Base-by-base conservation (phyloP, 1,284 basidiomycete genomes). In the Prillingera fragicola region DNA sequence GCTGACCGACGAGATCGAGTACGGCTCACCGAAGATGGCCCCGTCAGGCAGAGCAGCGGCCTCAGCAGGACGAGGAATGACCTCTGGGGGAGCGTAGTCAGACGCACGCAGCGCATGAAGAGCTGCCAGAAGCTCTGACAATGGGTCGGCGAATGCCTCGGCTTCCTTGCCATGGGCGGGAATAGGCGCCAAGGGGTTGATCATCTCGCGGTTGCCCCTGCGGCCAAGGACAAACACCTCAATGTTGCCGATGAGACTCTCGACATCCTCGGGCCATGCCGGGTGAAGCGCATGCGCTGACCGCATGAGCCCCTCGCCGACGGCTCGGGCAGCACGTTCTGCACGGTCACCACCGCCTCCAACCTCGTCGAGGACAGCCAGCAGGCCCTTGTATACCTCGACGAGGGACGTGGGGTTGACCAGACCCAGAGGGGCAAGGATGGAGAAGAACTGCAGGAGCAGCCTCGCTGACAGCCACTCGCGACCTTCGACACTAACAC, bases 391-490 rank as follows among this genome's bases (percentile, higher is more conserved):
- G 21, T 94, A 76, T 10, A 91, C 78, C 7, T 80, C 77, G 34
- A 84, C 75, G 73, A 95, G 77, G 4, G 88, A 90, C 13, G 81
- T 76, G 0, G 81, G 69, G 3, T 84, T 80, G 38, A 95, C 78
- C 2, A 94, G 74, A 38, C 80, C 78, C 10, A 87, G 79, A 24
- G 83, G 76, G 23, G 86, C 83, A 32, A 94, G 71, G 59, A 90
- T 85, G 0, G 89, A 84, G 60, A 95, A 92, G 67, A 95, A 87
- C 57, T 89, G 85, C 17, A 92, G 82, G 56, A 83, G 85, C 57
- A 90, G 76, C 44, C 90, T 78, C 28, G 85, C 83, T 55, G 90
- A 85, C 59, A 87, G 77, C 91, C 90, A 95, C 46, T 85, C 80
- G 18, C 89, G 73, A 54, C 84, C 85, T 70, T 92, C 88, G 23